Percentiles rank a stretch among this genome's conserved stretches.
These are phyloP conservation scores for Aurantiochytrium sp. DNA, from an alignment of 108 stramenopile species.

Conservation along the genomic window DNA sequence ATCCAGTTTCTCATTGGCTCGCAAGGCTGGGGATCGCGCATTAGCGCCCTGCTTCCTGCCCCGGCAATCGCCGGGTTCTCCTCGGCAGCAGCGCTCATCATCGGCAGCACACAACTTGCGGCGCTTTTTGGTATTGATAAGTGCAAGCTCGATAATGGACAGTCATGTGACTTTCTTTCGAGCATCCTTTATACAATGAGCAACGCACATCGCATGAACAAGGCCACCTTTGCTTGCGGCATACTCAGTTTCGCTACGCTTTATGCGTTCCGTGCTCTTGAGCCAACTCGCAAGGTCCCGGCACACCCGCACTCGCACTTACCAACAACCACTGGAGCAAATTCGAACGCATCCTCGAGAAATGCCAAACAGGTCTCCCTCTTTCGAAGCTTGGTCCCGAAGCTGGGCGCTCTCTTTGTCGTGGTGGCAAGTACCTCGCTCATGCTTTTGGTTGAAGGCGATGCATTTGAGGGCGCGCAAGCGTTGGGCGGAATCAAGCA, in stretches of 20 bases:
- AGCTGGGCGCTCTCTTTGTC: background rate
- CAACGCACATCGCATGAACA: background rate
- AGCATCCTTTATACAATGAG: background rate
- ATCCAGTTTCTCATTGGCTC: background rate
- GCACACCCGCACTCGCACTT: background rate
- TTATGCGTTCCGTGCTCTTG: background rate
- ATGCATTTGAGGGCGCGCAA: too few species aligned
- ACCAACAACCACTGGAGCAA: too few species aligned
- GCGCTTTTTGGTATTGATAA: constrained; percentile 59
- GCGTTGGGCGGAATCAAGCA: background rate
- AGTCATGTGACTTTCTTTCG: background rate
- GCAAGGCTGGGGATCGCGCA: constrained; percentile 57
- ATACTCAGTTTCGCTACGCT: background rate
- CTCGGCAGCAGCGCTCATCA: constrained; percentile 70
- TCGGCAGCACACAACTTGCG: constrained; percentile 70
- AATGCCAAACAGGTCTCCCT: background rate
- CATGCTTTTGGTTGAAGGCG: background rate
- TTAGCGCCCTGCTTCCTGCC: constrained; percentile 58
- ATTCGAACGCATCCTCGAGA: too few species aligned
- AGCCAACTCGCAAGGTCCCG: background rate
- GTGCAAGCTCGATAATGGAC: background rate
- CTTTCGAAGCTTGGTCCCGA: background rate
- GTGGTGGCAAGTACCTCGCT: background rate
- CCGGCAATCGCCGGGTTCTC: constrained; percentile 76
- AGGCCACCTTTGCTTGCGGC: background rate